Evolutionary conservation across 257 asterid genomes (phyloP), one percentile per base, ranked within the genome.

Genomic region (Marsdenia floribunda): DNA sequence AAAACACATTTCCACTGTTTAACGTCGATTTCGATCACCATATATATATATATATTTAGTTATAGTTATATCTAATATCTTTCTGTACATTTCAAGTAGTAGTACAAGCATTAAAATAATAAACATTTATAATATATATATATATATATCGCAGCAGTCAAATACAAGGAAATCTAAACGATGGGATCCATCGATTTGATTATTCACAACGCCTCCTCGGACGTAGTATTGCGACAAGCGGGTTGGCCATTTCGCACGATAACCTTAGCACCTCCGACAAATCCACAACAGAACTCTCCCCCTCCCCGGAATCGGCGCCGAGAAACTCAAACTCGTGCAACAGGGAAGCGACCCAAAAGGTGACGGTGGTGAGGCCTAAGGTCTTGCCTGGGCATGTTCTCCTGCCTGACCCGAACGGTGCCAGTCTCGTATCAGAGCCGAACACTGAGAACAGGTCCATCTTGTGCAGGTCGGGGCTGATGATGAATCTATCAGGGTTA

Each of bases 401-500:
- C 70, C 96, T 76, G 3, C 98, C 98, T 2, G 97, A 88, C 63
- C 98, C 98, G 1, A 93, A 93, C 0, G 98, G 98, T 0, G 98
- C 98, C 0, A 90, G 75, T 77, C 94, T 85, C 47, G 77, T 26
- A 67, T 90, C 96, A 19, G 97, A 89, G n/a, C 98, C 98, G 21
- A 84, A 50, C 0, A 89, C 76, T 0, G 89, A 84, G 29, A 87
- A 55, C 1, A 83, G 24, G 18, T 18, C 71, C 49, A 18, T 12
- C 0, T 22, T 47, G 18, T 57, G 60, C 3, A 50, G 19, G 54
- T 15, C 4, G 73, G 5, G 53, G 29, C 10, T 53, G 59, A 1
- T 59, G 44, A 89, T 3, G 73, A 92, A 91, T 24, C 98, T 84
- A 16, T 87, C 87, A 0, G 98, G 98, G 14, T 84, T 83, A 53